Percentiles rank a stretch among this genome's conserved stretches.
Evolutionary conservation across 2,329 filamentous ascomycete genomes (phyloP).

Genomic region (Penicillium glabrum): DNA sequence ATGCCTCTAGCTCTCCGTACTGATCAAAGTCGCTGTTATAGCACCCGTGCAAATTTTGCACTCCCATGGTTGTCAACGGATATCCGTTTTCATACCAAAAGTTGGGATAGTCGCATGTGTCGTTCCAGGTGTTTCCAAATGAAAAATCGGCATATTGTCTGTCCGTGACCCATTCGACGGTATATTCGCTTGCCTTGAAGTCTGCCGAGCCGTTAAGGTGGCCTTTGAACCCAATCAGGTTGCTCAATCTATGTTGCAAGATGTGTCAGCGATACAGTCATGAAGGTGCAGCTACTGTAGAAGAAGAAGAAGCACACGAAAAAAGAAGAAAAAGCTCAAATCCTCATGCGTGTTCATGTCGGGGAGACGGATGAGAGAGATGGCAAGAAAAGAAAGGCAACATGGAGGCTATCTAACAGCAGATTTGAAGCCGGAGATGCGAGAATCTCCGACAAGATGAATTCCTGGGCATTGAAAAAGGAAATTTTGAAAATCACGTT

Average conservation of each 20-base stretch:
- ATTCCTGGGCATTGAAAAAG: background rate
- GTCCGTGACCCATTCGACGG: slow-evolving; percentile 56
- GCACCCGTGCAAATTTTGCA: slow-evolving; percentile 53
- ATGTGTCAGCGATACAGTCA: background rate
- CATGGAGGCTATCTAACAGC: no score
- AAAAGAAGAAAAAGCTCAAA: background rate
- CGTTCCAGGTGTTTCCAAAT: slow-evolving; percentile 54
- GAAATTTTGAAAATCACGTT: background rate
- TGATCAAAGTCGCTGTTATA: slow-evolving; percentile 65
- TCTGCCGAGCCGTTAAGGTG: slow-evolving; percentile 60
- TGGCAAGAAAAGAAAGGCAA: no score
- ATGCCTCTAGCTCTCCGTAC: slow-evolving; percentile 64
- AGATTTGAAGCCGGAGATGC: background rate
- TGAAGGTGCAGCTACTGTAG: no score
- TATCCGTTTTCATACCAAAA: slow-evolving; percentile 62
- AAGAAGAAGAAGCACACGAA: background rate
- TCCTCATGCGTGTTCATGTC: background rate
- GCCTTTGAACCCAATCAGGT: slow-evolving; percentile 63
- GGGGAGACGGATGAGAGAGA: background rate
- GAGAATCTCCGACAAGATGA: background rate
- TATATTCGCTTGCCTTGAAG: slow-evolving; percentile 56
- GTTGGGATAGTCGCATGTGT: slow-evolving; percentile 59
- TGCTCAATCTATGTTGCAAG: slow-evolving; percentile 46
- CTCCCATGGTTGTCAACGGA: slow-evolving; percentile 50
- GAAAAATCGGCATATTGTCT: slow-evolving; percentile 61